Percentiles rank a stretch among this genome's conserved stretches.
phyloP scores from a whole-genome alignment of 805 yeast genomes.

The Candida odintsovae region DNA sequence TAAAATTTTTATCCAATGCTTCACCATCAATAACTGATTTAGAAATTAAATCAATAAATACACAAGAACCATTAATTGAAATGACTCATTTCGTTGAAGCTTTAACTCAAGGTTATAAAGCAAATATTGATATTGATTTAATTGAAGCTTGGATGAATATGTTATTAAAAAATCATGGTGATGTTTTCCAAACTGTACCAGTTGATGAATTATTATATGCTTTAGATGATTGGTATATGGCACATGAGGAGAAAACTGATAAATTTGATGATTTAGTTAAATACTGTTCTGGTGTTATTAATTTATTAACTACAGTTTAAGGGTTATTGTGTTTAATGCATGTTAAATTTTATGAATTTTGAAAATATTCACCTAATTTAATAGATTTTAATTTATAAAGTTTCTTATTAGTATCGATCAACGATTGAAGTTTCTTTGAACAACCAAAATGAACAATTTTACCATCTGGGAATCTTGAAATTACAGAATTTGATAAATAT shows the following conservation, averaged over 20 bases:
- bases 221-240: constrained; percentile 42
- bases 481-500: constrained; percentile 45
- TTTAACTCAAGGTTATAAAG: constrained; percentile 48
- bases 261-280: constrained; percentile 64
- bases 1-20: constrained; percentile 47
- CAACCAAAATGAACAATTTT: constrained; percentile 21
- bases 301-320: constrained; percentile 38
- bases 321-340: no score
- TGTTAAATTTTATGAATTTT: no score
- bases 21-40: constrained; percentile 79
- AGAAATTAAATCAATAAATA: constrained; percentile 75
- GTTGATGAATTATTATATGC: constrained; percentile 38
- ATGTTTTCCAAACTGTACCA: constrained; percentile 47
- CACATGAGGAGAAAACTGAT: constrained; percentile 36
- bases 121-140: constrained; percentile 65
- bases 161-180: constrained; percentile 77
- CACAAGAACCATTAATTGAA: constrained; percentile 64
- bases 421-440: constrained; percentile 1
- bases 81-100: constrained; percentile 63
- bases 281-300: constrained; percentile 76
- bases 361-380: constrained; percentile 9
- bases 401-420: not conserved
- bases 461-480: not conserved
- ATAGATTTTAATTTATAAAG: constrained; percentile 9
- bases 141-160: constrained; percentile 75